Conservation (phyloP, 1,284 basidiomycete species). For the Naganishia albida region DNA sequence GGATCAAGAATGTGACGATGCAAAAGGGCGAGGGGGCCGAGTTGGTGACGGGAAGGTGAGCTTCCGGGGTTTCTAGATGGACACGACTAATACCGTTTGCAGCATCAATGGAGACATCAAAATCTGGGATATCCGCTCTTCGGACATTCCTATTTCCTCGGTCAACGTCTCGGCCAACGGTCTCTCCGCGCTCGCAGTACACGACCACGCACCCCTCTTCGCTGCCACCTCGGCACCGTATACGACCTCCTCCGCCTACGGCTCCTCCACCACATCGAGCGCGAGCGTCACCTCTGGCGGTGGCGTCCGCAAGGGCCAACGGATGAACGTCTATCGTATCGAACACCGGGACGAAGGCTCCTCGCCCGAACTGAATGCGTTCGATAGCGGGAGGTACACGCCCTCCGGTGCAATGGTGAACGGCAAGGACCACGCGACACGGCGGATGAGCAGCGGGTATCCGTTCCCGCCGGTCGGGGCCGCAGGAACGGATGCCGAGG, state of each 20-base stretch:
- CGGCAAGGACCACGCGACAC: conserved; percentile 6
- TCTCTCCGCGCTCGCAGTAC: conserved; percentile 82
- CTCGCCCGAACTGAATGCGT: conserved; percentile 38
- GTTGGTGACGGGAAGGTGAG: conserved; percentile 84
- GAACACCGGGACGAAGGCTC: conserved; percentile 41
- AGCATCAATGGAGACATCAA: conserved; percentile 89
- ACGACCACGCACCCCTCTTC: conserved; percentile 80
- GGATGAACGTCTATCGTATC: conserved; percentile 52
- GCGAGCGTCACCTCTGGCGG: conserved; percentile 33
- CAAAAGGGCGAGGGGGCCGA: conserved; percentile 73
- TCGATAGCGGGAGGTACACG: conserved; percentile 27
- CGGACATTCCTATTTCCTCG: conserved; percentile 64
- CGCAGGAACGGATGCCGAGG: conserved; percentile 4
- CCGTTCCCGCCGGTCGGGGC: conserved; percentile 22
- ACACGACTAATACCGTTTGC: conserved; percentile 16
- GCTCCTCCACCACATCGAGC: conserved; percentile 37
- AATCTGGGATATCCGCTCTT: conserved; percentile 84
- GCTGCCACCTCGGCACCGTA: conserved; percentile 57
- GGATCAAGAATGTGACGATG: conserved; percentile 89
- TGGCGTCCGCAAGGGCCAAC: conserved; percentile 41
- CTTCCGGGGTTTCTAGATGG: not conserved
- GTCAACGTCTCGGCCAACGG: conserved; percentile 72
- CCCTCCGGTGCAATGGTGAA: conserved; percentile 10
- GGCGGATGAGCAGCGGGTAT: conserved; percentile 19
- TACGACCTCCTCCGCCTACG: conserved; percentile 21